These are phyloP conservation scores for Xylaria bambusicola DNA, from an alignment of 495 filamentous ascomycete genomes.

Conservation along the genomic window DNA sequence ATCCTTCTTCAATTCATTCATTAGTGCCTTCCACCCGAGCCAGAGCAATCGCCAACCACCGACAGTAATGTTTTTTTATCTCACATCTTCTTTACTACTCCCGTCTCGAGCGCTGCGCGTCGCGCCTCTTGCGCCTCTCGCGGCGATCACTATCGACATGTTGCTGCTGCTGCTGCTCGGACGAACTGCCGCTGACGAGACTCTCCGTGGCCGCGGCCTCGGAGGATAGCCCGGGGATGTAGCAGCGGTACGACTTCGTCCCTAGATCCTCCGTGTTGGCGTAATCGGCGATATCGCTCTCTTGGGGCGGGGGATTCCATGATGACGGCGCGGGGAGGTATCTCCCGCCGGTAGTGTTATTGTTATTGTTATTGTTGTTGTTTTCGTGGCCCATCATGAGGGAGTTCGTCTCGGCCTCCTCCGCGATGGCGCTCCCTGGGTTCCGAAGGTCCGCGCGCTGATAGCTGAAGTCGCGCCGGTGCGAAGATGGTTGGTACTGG, in stretches of 20 bases:
- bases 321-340: conserved; percentile 44
- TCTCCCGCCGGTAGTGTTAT: conserved; percentile 18
- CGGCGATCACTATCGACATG: too few relatives aligned
- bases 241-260: conserved; percentile 79
- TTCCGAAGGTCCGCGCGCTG: conserved; percentile 41
- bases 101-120: conserved; percentile 55
- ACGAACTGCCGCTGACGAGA: conserved; percentile 33
- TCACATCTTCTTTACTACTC: background rate
- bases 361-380: conserved; percentile 12
- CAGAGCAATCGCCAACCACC: too few relatives aligned
- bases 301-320: conserved; percentile 46
- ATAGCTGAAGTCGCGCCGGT: conserved; percentile 53
- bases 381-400: background rate
- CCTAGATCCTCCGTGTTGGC: conserved; percentile 67
- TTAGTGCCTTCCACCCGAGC: too few relatives aligned
- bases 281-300: conserved; percentile 52
- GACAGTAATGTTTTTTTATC: too few relatives aligned
- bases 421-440: conserved; percentile 30
- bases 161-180: too few relatives aligned
- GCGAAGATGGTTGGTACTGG: background rate
- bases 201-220: conserved; percentile 50
- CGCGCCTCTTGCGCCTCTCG: conserved; percentile 46
- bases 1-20: too few relatives aligned
- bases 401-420: conserved; percentile 24
- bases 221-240: conserved; percentile 70